Evolutionary conservation across 202 grass and related monocot genomes (phyloP).

Genomic region (Thinopyrum obtusiflorum): DNA sequence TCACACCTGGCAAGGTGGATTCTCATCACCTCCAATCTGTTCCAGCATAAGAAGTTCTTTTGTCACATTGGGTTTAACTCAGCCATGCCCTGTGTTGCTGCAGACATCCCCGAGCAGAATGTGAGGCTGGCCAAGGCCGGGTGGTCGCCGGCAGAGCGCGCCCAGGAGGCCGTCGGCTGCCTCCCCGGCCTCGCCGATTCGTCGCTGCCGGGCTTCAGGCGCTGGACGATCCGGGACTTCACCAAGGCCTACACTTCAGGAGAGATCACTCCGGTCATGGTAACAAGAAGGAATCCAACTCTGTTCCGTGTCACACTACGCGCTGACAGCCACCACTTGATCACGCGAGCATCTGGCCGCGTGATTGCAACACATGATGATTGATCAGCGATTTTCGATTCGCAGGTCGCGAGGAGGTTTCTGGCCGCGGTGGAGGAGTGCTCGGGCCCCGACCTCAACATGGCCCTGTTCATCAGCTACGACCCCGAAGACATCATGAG

Average conservation of each 20-base stretch:
- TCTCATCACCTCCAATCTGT: neutral
- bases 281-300: neutral
- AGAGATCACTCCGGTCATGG: conserved; percentile 58
- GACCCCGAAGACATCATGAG: conserved; percentile 51
- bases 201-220: conserved; percentile 21
- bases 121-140: conserved; percentile 45
- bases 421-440: conserved; percentile 55
- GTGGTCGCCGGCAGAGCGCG: conserved; percentile 45
- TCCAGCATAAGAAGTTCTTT: neutral
- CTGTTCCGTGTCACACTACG: neutral
- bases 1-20: conserved; percentile 53
- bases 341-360: no score
- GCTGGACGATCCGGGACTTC: conserved; percentile 73
- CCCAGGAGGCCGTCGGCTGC: conserved; percentile 49
- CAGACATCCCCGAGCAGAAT: conserved; percentile 65
- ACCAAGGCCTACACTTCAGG: conserved; percentile 57
- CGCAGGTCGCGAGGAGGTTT: conserved; percentile 71
- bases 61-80: neutral
- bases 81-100: neutral
- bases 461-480: conserved; percentile 83
- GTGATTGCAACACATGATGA: no score
- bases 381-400: no score
- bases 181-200: conserved; percentile 35
- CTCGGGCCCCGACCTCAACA: conserved; percentile 43
- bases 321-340: no score